phyloP scores from a whole-genome alignment of 345 rosid genomes.

The Rhodomyrtus tomentosa region DNA sequence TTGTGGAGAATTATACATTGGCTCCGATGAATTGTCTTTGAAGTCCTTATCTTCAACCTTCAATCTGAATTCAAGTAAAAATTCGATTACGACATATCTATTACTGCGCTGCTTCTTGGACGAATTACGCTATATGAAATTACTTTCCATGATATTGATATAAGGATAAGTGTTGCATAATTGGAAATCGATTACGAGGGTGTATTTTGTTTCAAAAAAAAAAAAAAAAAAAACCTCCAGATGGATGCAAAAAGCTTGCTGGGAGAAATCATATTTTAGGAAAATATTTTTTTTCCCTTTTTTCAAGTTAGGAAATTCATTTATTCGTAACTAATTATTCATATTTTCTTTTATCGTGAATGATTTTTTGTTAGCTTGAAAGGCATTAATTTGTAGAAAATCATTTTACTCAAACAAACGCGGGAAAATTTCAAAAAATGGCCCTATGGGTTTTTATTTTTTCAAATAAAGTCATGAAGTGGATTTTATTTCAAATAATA shows the following conservation, averaged over 20 bases:
- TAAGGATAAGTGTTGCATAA: neutral
- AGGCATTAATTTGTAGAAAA: neutral
- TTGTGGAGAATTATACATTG: neutral
- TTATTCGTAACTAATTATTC: neutral
- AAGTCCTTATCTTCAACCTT: neutral
- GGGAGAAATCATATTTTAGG: neutral
- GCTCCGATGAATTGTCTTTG: too few species aligned
- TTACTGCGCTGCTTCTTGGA: accelerated
- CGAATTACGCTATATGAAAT: neutral
- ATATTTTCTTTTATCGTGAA: neutral
- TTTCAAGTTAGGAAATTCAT: accelerated
- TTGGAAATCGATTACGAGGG: neutral
- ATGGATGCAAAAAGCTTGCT: neutral
- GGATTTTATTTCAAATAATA: too few species aligned
- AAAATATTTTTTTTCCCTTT: neutral
- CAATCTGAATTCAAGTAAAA: neutral
- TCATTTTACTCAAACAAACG: neutral
- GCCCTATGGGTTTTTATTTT: too few species aligned
- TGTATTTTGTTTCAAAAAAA: accelerated
- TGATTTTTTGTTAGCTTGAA: neutral
- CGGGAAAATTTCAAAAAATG: too few species aligned
- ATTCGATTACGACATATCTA: neutral
- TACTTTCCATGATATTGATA: neutral
- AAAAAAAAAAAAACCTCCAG: neutral
- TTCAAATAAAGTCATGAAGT: too few species aligned